Conservation (phyloP, 2,329 filamentous ascomycete species). For the Xylaria sp. region DNA sequence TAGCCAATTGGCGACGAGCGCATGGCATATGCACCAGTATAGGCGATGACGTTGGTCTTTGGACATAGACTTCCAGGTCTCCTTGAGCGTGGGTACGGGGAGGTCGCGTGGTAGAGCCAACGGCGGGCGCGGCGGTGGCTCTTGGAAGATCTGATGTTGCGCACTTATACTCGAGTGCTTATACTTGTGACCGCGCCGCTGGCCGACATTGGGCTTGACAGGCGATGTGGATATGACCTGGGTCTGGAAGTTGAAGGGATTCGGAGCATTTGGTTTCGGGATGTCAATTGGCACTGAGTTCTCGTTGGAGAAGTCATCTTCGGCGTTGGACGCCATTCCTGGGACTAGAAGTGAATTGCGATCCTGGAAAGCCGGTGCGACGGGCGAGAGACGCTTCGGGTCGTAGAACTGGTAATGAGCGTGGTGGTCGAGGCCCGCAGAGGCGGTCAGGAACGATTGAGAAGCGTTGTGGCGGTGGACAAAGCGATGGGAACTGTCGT, state of each 20-base stretch:
- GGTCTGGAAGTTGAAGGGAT: slow-evolving; percentile 95
- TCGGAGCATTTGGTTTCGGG: slow-evolving; percentile 55
- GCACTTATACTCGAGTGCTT: slow-evolving; percentile 93
- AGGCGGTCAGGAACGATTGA: slow-evolving; percentile 36
- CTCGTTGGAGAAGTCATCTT: slow-evolving; percentile 44
- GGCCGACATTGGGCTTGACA: slow-evolving; percentile 86
- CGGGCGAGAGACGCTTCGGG: slow-evolving; percentile 49
- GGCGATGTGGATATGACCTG: slow-evolving; percentile 79
- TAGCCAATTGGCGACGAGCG: slow-evolving; percentile 83
- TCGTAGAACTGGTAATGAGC: slow-evolving; percentile 46
- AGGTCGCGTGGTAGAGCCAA: slow-evolving; percentile 90
- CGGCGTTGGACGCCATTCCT: slow-evolving; percentile 43
- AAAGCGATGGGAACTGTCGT: slow-evolving; percentile 22
- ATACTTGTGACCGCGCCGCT: slow-evolving; percentile 95
- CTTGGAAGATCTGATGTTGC: slow-evolving; percentile 93
- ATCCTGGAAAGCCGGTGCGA: slow-evolving; percentile 46
- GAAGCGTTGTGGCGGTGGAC: slow-evolving; percentile 33
- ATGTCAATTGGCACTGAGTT: slow-evolving; percentile 52
- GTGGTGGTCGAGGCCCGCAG: slow-evolving; percentile 28
- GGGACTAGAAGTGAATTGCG: slow-evolving; percentile 37
- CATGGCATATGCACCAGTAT: slow-evolving; percentile 91
- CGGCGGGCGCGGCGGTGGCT: slow-evolving; percentile 85
- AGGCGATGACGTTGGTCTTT: slow-evolving; percentile 84
- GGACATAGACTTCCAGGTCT: slow-evolving; percentile 91
- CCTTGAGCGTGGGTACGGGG: slow-evolving; percentile 87